Base-by-base conservation (phyloP, 2,329 filamentous ascomycete genomes). In the Hypoxylon sp. region DNA sequence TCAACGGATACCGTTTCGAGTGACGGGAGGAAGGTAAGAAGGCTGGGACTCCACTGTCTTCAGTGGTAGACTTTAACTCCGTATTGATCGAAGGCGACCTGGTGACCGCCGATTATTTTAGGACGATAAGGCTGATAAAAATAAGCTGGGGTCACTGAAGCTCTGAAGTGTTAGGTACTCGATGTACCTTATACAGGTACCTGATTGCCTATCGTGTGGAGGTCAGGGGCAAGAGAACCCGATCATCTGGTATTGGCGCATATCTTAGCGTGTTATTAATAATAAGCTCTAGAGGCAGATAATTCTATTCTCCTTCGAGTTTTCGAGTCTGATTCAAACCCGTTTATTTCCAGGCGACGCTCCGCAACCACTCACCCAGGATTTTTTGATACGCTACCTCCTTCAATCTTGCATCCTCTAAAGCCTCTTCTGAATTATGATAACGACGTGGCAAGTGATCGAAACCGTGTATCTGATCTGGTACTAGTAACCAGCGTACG, bases 401-500 rank as follows among this genome's bases (percentile, higher is more conserved):
- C 73, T 80, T 80, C 45, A 67, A 60, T 41, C 72, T 69, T 4
- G 74, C 78, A 55, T 79, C 77, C 50, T 72, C 52, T 1, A 74
- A 61, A 1, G 74, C 71, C 62, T 77, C 80, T 49, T 77, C 74
- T 11, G 38, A 10, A 1, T 74, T 76, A 19, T 77, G 69, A 62
- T 75, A 63, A 4, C 64, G 58, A 10, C 72, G 65, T 5, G 79
- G 71, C 11, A 77, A n/a, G 30, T 70, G 72, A 61, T 83, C 81
- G 59, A 82, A 83, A 1, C 77, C 81, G 57, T 83, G 81, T 13
- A 82, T 30, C 43, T 77, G 77, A 61, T 83, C 81, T 4, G 82
- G 82, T 14, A 84, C 77, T 2, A 83, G 73, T 67, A 83, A 61
- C 81, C 81, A 83, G 55, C 77, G 77, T 25, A 82, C 77, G 52